Evolutionary conservation across 306 rosid species (phyloP), one percentile per base, ranked within the genome.

Genomic region (Senna siamea): DNA sequence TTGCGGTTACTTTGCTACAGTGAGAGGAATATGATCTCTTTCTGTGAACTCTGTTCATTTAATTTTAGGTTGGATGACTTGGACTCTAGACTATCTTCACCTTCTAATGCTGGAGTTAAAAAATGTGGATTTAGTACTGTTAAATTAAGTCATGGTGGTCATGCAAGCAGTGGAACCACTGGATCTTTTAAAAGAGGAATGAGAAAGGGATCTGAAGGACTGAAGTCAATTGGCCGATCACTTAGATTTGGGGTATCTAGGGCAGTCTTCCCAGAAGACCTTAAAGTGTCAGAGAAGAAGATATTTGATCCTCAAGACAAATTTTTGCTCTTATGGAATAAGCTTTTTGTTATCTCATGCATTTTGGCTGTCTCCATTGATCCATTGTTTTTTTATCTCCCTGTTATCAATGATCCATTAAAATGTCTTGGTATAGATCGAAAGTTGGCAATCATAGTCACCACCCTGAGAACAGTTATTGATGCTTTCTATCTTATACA

Each of bases 241-340:
- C 90, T 93, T 76, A 83, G 92, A 67, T 89, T 93, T 77, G 96
- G 97, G 61, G 92, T 91, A 78, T 88, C 97, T 74, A 84, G 81
- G 80, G 96, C 90, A 7, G 97, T 94, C 81, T 94, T 94, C 74
- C 96, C 96, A 0, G 97, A 94, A 87, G 98, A 94, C 83, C 95
- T 94, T 54, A 84, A 94, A 67, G 97, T 77, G 60, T 91, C 93
- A 19, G 92, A 88, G 78, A 94, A 89, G 88, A 89, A 89, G 88
- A 94, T 94, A 83, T 88, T 88, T 68, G 98, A 91, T 77, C 98
- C 98, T 78, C 98, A 94, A 78, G 92, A 87, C 89, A 88, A 87
- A 70, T 81, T 89, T 81, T 92, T 94, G 69, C 85, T 91, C 19
- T 81, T 84, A n/a, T 94, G 93, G 85, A 94, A 94, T 83, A 89